phyloP scores from a whole-genome alignment of 345 rosid genomes.

The Populus nigra region DNA sequence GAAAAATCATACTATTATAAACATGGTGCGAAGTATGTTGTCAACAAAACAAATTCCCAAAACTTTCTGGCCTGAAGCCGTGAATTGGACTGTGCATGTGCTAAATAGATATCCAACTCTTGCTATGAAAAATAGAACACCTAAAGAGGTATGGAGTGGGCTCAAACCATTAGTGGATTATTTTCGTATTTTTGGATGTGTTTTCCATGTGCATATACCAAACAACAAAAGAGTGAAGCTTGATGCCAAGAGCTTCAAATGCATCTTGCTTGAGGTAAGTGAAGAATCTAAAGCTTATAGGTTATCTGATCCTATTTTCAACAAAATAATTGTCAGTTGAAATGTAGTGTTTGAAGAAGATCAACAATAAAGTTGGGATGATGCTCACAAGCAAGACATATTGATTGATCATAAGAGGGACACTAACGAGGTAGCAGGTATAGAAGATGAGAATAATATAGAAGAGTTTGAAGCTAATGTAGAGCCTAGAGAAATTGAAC shows the following conservation, averaged over 20 bases:
- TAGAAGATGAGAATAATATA: neutral
- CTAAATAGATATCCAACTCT: too few relatives aligned
- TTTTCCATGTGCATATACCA: neutral
- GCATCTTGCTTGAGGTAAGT: neutral
- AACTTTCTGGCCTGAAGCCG: neutral
- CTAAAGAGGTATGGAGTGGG: neutral
- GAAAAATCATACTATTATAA: neutral
- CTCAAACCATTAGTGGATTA: neutral
- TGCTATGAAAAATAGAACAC: neutral
- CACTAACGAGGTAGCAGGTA: neutral
- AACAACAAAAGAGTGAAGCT: neutral
- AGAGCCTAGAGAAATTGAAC: neutral
- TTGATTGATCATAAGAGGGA: neutral
- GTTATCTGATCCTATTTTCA: neutral
- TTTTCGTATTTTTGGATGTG: too few relatives aligned
- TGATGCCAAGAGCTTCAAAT: neutral
- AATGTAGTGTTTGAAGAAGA: neutral
- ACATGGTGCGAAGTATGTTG: neutral
- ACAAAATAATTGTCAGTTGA: neutral
- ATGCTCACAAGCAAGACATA: neutral
- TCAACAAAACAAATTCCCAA: neutral
- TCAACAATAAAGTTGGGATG: neutral
- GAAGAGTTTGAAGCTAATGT: too few relatives aligned
- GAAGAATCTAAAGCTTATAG: neutral
- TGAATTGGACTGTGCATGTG: neutral